A percentile compares a stretch with the other conserved stretches of the same genome.
Conservation (phyloP, 164 flowering plant species). For the Pachysandra terminalis region DNA sequence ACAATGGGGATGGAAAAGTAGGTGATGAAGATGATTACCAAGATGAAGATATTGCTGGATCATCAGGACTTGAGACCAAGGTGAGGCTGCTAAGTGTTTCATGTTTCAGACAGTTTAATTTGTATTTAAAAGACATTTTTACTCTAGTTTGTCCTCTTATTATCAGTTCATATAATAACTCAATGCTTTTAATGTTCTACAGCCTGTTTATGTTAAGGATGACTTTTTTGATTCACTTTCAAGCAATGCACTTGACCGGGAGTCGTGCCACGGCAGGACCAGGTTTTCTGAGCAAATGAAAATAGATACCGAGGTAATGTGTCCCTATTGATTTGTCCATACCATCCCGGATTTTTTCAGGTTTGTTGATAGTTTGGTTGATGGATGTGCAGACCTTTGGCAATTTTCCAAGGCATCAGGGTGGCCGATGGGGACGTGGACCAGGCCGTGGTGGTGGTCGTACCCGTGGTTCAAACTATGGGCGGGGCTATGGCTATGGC, state of each 20-base stretch:
- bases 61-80: constrained; percentile 36
- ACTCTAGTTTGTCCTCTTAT: background rate
- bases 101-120: background rate
- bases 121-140: background rate
- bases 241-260: constrained; percentile 48
- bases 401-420: constrained; percentile 53
- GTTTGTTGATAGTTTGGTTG: background rate
- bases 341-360: background rate
- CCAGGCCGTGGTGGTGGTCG: constrained; percentile 7
- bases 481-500: constrained; percentile 21
- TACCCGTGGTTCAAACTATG: background rate
- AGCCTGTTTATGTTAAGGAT: constrained; percentile 83
- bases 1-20: constrained; percentile 25
- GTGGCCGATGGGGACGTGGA: constrained; percentile 57
- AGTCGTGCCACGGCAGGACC: constrained; percentile 47
- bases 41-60: constrained; percentile 42
- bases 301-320: constrained; percentile 69
- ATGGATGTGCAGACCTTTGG: constrained; percentile 66
- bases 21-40: constrained; percentile 21
- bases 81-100: constrained; percentile 18
- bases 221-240: constrained; percentile 87
- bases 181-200: constrained; percentile 3
- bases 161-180: background rate
- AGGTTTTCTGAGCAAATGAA: constrained; percentile 69
- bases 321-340: background rate